Conservation (phyloP, 768 basidiomycete species). For the Cubamyces lactineus region DNA sequence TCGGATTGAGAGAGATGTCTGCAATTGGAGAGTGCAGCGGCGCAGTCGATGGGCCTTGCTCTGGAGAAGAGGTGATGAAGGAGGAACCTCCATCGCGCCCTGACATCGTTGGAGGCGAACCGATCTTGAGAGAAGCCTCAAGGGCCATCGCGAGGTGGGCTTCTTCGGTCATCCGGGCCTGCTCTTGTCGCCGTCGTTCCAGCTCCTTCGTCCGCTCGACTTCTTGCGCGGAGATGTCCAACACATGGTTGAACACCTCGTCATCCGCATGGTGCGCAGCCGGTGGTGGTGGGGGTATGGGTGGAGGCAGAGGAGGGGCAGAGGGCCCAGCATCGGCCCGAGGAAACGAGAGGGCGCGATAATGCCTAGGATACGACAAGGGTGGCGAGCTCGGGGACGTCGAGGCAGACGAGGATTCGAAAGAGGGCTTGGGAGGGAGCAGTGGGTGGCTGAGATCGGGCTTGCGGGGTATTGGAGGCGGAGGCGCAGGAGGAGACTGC, state of each 20-base stretch:
- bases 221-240: constrained; percentile 28
- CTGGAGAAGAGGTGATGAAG: constrained; percentile 20
- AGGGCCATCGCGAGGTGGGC: constrained; percentile 68
- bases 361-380: neutral
- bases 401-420: neutral
- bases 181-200: constrained; percentile 1
- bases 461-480: constrained; percentile 29
- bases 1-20: neutral
- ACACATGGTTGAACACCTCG: constrained; percentile 22
- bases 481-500: constrained; percentile 25
- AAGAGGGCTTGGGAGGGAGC: constrained; percentile 29
- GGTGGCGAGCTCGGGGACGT: neutral
- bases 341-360: neutral
- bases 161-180: constrained; percentile 48
- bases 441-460: constrained; percentile 29
- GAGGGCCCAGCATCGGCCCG: neutral
- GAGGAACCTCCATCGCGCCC: constrained; percentile 10
- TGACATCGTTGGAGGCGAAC: neutral
- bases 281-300: neutral
- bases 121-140: constrained; percentile 48
- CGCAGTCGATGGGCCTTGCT: constrained; percentile 9
- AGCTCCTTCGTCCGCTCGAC: constrained; percentile 9
- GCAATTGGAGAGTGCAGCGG: constrained; percentile 8
- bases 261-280: constrained; percentile 9
- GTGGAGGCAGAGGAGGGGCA: constrained; percentile 7